These are phyloP conservation scores for Tetramitus jugosus DNA, from an alignment of 208 protist species.

Conservation along the genomic window DNA sequence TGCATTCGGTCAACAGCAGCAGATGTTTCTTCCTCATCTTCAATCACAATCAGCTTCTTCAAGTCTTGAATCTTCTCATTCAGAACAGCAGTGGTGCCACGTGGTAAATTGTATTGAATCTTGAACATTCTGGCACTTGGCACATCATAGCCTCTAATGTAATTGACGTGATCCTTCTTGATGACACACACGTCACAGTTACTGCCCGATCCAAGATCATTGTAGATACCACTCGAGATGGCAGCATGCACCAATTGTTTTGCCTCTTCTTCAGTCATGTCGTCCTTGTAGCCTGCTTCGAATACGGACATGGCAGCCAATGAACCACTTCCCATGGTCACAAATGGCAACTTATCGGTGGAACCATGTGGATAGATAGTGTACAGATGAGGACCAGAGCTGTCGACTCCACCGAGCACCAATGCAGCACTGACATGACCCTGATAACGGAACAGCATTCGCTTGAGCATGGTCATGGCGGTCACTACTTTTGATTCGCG, in stretches of 20 bases:
- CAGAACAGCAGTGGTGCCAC: constrained; percentile 41
- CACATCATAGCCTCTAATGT: constrained; percentile 43
- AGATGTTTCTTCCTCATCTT: too few species aligned
- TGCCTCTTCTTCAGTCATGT: constrained; percentile 88
- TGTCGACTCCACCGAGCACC: constrained; percentile 97
- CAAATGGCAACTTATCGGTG: constrained; percentile 92
- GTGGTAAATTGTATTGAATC: constrained; percentile 43
- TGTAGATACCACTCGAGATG: constrained; percentile 97
- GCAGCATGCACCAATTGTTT: constrained; percentile 90
- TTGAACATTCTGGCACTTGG: constrained; percentile 46
- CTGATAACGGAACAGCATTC: constrained; percentile 93
- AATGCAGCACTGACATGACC: constrained; percentile 96
- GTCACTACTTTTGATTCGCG: constrained; percentile 88
- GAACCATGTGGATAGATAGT: constrained; percentile 96
- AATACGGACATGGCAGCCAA: constrained; percentile 97
- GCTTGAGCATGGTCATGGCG: constrained; percentile 91
- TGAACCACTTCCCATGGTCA: constrained; percentile 98
- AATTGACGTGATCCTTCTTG: constrained; percentile 38
- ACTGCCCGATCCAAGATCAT: constrained; percentile 98
- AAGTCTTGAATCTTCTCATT: too few species aligned
- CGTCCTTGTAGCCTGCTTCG: constrained; percentile 88
- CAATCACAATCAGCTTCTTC: too few species aligned
- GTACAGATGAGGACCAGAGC: constrained; percentile 88
- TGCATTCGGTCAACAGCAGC: too few species aligned
- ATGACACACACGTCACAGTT: constrained; percentile 99